A percentile compares a stretch with the other conserved stretches of the same genome.
Conservation (phyloP, 2,329 filamentous ascomycete species). For the Grosmannia penicillata region DNA sequence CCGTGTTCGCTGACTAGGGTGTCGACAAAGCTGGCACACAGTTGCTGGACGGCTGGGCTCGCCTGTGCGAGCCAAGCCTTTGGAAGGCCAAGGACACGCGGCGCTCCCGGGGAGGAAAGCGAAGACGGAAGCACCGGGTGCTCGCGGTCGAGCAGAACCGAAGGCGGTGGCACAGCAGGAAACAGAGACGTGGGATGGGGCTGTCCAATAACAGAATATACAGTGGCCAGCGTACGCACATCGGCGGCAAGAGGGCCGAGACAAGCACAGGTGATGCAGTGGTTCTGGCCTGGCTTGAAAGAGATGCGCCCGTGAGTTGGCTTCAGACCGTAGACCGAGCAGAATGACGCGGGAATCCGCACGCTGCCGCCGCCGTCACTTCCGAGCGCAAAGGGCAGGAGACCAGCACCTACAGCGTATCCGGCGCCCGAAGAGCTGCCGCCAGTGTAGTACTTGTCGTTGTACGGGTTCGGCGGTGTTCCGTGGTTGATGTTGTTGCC, state of each 20-base stretch:
- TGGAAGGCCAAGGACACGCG: constrained; percentile 47
- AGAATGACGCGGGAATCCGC: constrained; percentile 57
- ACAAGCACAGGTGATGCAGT: constrained; percentile 47
- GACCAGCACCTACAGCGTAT: constrained; percentile 53
- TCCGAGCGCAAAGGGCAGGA: constrained; percentile 58
- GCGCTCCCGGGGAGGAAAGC: neutral
- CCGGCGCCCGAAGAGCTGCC: constrained; percentile 62
- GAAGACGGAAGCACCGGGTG: constrained; percentile 2
- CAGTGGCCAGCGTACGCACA: constrained; percentile 49
- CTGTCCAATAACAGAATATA: constrained; percentile 48
- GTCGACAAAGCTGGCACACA: constrained; percentile 29
- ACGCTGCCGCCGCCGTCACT: constrained; percentile 63
- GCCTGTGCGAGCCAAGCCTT: constrained; percentile 45
- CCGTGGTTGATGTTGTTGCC: constrained; percentile 61
- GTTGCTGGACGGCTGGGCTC: constrained; percentile 24
- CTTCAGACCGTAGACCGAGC: constrained; percentile 62
- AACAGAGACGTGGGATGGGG: constrained; percentile 48
- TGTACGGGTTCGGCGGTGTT: constrained; percentile 65
- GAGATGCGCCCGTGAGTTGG: constrained; percentile 54
- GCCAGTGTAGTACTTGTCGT: constrained; percentile 58
- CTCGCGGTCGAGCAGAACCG: constrained; percentile 10
- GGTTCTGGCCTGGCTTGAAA: constrained; percentile 39
- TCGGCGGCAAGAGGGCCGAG: constrained; percentile 53
- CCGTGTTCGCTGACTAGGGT: constrained; percentile 35
- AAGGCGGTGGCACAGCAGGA: constrained; percentile 19